A percentile compares a stretch with the other conserved stretches of the same genome.
These are phyloP conservation scores for Discostella stelligera DNA, from an alignment of 352 stramenopile genomes.

Conservation along the genomic window DNA sequence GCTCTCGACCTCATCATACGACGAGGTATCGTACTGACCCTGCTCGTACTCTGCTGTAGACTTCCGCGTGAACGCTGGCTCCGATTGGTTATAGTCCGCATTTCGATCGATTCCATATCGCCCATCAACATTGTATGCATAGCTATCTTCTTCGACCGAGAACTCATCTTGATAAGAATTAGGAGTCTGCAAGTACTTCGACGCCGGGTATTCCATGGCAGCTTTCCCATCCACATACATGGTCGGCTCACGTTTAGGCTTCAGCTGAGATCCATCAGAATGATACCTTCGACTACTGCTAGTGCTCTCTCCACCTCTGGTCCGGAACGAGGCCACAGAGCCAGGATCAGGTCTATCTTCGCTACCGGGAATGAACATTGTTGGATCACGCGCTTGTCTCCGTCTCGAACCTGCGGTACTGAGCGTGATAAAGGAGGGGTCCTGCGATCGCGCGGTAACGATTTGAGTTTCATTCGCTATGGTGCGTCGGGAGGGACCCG, in stretches of 20 bases:
- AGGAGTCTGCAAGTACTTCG: slow-evolving; percentile 40
- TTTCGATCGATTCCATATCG: neutral
- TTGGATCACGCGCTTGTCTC: neutral
- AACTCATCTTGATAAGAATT: neutral
- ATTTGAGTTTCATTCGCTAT: neutral
- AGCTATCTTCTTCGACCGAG: neutral
- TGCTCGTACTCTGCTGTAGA: neutral
- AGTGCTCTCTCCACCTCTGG: neutral
- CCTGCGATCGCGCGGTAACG: neutral
- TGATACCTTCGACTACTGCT: slow-evolving; percentile 17
- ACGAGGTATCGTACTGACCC: slow-evolving; percentile 1
- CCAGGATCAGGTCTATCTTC: slow-evolving; percentile 25
- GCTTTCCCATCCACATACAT: slow-evolving; percentile 38
- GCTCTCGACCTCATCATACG: slow-evolving; percentile 17
- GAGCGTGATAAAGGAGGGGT: slow-evolving; percentile 4
- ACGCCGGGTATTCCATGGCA: slow-evolving; percentile 22
- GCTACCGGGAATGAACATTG: slow-evolving; percentile 25
- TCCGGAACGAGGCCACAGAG: neutral
- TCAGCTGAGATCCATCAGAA: slow-evolving; percentile 37
- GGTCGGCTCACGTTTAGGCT: slow-evolving; percentile 46
- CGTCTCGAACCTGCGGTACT: neutral
- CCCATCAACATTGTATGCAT: neutral
- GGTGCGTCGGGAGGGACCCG: neutral
- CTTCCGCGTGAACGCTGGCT: neutral
- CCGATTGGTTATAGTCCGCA: neutral